Conservation (phyloP, 129 eudicot genomes). For the Helianthus annuus region DNA sequence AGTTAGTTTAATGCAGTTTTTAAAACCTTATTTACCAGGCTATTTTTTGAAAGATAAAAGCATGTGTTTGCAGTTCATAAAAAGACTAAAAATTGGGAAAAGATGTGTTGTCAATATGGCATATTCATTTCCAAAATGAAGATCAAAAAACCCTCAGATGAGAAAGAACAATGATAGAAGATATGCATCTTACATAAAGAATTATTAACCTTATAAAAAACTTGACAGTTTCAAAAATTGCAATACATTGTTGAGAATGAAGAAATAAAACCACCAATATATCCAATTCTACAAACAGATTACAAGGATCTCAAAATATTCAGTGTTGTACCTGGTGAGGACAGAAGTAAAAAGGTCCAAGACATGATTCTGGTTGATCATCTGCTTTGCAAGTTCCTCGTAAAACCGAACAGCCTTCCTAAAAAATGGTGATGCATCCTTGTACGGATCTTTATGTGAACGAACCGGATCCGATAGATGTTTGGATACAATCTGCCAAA, state of each 20-base stretch:
- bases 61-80: too few species aligned
- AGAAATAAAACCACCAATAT: slow-evolving; percentile 3
- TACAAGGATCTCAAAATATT: slow-evolving; percentile 5
- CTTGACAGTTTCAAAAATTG: background rate
- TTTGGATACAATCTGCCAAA: slow-evolving; percentile 76
- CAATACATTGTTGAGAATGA: background rate
- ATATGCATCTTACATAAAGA: background rate
- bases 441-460: slow-evolving; percentile 94
- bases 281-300: slow-evolving; percentile 6
- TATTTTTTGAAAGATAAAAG: too few species aligned
- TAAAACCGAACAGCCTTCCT: slow-evolving; percentile 83
- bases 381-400: too few species aligned
- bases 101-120: too few species aligned
- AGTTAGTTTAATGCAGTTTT: too few species aligned
- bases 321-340: slow-evolving; percentile 72
- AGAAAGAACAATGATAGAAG: background rate
- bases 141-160: background rate
- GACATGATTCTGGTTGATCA: slow-evolving; percentile 89
- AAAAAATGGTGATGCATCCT: slow-evolving; percentile 94
- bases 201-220: background rate
- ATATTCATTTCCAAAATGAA: too few species aligned
- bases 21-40: too few species aligned
- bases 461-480: slow-evolving; percentile 95
- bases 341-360: slow-evolving; percentile 97
- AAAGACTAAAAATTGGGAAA: too few species aligned